phyloP scores from a whole-genome alignment of 495 filamentous ascomycete species.

The Penicillium argentinense region DNA sequence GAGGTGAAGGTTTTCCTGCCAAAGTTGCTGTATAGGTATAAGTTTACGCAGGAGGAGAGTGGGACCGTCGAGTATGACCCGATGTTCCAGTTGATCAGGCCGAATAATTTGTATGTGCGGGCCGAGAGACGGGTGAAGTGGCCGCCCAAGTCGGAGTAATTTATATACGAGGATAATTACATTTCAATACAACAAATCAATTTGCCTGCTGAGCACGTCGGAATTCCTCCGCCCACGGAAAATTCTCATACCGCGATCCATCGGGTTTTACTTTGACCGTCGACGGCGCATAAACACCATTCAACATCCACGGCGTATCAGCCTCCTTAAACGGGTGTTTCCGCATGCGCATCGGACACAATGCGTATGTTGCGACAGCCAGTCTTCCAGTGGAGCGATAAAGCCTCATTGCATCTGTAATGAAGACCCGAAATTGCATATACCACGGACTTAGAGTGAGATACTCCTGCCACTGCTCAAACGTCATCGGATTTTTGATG shows the following conservation, averaged over 20 bases:
- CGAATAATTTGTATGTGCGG: conserved; percentile 51
- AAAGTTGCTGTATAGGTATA: conserved; percentile 53
- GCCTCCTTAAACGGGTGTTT: background rate
- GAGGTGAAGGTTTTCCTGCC: conserved; percentile 52
- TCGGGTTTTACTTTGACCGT: conserved; percentile 1
- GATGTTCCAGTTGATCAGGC: conserved; percentile 52
- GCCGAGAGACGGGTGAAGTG: conserved; percentile 32
- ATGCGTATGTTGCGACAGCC: conserved; percentile 8
- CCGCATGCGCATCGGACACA: conserved; percentile 10
- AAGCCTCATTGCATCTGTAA: conserved; percentile 6
- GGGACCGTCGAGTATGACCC: conserved; percentile 54
- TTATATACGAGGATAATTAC: too few relatives aligned
- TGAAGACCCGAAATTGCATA: conserved; percentile 3
- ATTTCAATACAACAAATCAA: background rate
- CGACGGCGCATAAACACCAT: conserved; percentile 8
- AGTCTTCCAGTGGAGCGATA: conserved; percentile 9
- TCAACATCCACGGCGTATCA: conserved; percentile 16
- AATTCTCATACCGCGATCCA: conserved; percentile 14
- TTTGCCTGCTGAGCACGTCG: background rate
- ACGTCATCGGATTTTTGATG: conserved; percentile 3
- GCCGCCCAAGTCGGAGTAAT: conserved; percentile 11
- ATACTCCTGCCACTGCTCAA: conserved; percentile 10
- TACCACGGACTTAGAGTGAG: conserved; percentile 7
- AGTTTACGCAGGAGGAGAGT: conserved; percentile 40
- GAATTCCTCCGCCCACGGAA: conserved; percentile 11